Base-by-base conservation (phyloP, 495 filamentous ascomycete species). In the Xylaria bambusicola region DNA sequence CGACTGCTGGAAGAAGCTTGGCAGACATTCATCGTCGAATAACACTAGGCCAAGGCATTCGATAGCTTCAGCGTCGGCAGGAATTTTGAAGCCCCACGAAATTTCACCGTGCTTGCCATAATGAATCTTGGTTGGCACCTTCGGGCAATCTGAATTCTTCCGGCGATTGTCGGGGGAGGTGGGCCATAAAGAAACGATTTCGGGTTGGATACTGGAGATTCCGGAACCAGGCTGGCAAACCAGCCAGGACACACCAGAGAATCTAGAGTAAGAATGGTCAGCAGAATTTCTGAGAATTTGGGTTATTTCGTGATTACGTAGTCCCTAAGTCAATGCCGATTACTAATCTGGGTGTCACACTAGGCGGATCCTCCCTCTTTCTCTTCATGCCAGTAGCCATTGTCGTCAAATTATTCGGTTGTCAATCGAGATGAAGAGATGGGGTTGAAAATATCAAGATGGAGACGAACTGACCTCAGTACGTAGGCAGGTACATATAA, bases 41-140 rank as follows among this genome's bases (percentile, higher is more conserved):
- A 50, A 33, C 8, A 48, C 33, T 59, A 84, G 75, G 63, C 85
- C 85, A 67, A 86, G 79, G 77, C 80, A 85, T 55, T 83, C 73
- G 29, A 79, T 62, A 23, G 77, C 65, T 36, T 74, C 67, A 38
- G 68, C 74, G 0, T 42, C 33, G 1, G 79, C 69, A 12, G 72
- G 69, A 29, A 84, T 79, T 21, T 77, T 69, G 56, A 79, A 84
- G 0, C 82, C 83, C 82, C 83, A 85, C 2, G 59, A 75, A 15
- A 64, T 60, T 6, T 74, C 54, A n/a, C 73, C 76, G 10, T 72
- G 63, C 1, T 31, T 1, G 23, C 29, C 38, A 13, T 44, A 54
- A n/a, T 54, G 3, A 15, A 54, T 33, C 17, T 31, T 33, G 3
- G 36, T 40, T 17, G 52, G 52, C 2, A 54, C 52, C 17, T 54